Percentiles rank a stretch among this genome's conserved stretches.
Evolutionary conservation across 2,329 filamentous ascomycete genomes (phyloP).

Genomic region (Fusarium sp.): DNA sequence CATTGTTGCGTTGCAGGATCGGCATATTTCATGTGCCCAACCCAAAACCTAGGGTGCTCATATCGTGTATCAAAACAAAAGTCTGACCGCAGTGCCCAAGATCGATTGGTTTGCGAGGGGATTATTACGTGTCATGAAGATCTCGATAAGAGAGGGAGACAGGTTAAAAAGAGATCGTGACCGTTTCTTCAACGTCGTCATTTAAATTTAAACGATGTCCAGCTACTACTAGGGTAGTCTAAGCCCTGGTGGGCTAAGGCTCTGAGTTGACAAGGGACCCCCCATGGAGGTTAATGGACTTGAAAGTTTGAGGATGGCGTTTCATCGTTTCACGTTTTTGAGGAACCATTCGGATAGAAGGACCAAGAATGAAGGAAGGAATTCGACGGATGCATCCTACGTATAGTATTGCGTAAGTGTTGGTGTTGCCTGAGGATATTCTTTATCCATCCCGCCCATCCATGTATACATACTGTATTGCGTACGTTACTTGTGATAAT

Average conservation of each 20-base stretch:
- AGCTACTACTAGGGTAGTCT: not conserved
- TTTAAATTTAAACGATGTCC: not conserved
- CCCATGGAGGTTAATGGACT: constrained; percentile 24
- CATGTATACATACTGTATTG: not conserved
- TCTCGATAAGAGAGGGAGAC: constrained; percentile 5
- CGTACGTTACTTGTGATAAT: constrained; percentile 3
- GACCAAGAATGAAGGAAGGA: not conserved
- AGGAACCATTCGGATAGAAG: not conserved
- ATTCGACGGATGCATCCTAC: not conserved
- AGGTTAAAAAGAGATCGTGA: not conserved
- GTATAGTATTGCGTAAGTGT: not conserved
- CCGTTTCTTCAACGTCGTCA: constrained; percentile 17
- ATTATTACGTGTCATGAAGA: constrained; percentile 3
- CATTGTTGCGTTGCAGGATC: constrained; percentile 28
- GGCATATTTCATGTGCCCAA: not conserved
- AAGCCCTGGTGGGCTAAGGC: constrained; percentile 11
- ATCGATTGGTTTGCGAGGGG: constrained; percentile 23
- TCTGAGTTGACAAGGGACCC: constrained; percentile 20
- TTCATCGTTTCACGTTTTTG: constrained; percentile 32
- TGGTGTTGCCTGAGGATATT: not conserved
- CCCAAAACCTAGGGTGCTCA: not conserved
- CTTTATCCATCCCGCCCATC: too few relatives aligned
- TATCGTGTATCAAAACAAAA: not conserved
- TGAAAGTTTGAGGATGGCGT: constrained; percentile 33
- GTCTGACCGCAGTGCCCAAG: constrained; percentile 11